Conservation (phyloP, 2,329 filamentous ascomycete genomes). For the Calonectria naviculata region DNA sequence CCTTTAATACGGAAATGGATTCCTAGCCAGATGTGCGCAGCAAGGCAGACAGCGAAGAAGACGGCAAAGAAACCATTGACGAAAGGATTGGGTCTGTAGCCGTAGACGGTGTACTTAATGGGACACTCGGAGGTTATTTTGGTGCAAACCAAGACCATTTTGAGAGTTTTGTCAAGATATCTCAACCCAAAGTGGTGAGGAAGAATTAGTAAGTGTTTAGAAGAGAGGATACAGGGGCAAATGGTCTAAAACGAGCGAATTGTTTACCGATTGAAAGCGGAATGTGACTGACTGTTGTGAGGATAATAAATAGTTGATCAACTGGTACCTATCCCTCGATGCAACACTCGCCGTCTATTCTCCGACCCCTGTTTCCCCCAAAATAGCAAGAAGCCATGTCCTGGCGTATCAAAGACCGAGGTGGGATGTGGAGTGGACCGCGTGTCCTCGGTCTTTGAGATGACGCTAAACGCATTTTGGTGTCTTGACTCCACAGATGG, state of each 20-base stretch:
- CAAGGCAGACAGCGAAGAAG: constrained; percentile 3
- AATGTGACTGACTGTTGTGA: not conserved
- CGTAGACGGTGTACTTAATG: constrained; percentile 16
- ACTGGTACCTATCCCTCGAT: not conserved
- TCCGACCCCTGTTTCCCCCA: not conserved
- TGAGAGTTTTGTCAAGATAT: not conserved
- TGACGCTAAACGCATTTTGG: constrained; percentile 4
- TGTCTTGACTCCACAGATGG: not conserved
- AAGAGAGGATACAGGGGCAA: not conserved
- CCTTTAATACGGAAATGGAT: constrained; percentile 14
- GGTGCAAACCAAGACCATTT: constrained; percentile 8
- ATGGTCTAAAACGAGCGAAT: not conserved
- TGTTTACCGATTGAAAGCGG: not conserved
- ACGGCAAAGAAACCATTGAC: constrained; percentile 19
- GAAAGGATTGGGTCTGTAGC: constrained; percentile 12
- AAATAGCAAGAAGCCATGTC: not conserved
- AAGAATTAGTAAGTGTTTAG: not conserved
- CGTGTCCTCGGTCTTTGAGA: constrained; percentile 13
- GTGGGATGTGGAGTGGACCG: not conserved
- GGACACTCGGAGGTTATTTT: constrained; percentile 12
- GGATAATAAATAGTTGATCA: not conserved
- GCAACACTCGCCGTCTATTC: not conserved
- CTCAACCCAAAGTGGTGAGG: not conserved
- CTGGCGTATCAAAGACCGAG: constrained; percentile 8
- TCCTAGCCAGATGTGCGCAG: constrained; percentile 8